Conservation (phyloP, 495 filamentous ascomycete genomes). For the Ascobolus immersus region DNA sequence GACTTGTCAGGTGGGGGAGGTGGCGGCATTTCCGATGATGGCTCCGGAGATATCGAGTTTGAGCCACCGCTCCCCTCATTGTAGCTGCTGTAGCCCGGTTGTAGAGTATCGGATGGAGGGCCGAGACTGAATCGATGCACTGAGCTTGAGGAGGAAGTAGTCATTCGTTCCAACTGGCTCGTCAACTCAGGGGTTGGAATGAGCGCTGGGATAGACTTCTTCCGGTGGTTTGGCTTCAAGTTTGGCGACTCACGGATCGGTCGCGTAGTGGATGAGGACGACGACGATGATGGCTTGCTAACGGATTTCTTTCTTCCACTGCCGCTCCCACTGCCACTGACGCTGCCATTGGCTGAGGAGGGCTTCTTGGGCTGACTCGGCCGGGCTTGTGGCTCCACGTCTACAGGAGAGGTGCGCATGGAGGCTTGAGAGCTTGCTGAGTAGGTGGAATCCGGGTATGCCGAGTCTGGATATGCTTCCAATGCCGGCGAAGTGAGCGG, state of each 20-base stretch:
- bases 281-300: slow-evolving; percentile 19
- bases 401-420: slow-evolving; percentile 14
- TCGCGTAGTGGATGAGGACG: no score
- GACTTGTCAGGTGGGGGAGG: slow-evolving; percentile 8
- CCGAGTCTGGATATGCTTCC: slow-evolving; percentile 17
- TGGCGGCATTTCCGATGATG: slow-evolving; percentile 24
- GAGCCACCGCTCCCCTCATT: slow-evolving; percentile 34
- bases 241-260: slow-evolving; percentile 57
- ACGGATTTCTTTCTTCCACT: slow-evolving; percentile 22
- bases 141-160: no score
- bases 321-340: no score
- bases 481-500: slow-evolving; percentile 80
- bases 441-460: slow-evolving; percentile 8
- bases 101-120: slow-evolving; percentile 7
- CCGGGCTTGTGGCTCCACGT: no score
- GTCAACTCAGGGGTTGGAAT: slow-evolving; percentile 10
- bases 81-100: slow-evolving; percentile 18
- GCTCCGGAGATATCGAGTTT: slow-evolving; percentile 45
- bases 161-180: slow-evolving; percentile 8
- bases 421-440: slow-evolving; percentile 3
- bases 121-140: not conserved
- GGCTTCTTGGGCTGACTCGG: slow-evolving; percentile 22
- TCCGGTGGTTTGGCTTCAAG: slow-evolving; percentile 49
- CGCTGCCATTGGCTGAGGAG: no score
- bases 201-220: slow-evolving; percentile 19